Base-by-base conservation (phyloP, 345 rosid genomes). In the Tarenaya hassleriana region DNA sequence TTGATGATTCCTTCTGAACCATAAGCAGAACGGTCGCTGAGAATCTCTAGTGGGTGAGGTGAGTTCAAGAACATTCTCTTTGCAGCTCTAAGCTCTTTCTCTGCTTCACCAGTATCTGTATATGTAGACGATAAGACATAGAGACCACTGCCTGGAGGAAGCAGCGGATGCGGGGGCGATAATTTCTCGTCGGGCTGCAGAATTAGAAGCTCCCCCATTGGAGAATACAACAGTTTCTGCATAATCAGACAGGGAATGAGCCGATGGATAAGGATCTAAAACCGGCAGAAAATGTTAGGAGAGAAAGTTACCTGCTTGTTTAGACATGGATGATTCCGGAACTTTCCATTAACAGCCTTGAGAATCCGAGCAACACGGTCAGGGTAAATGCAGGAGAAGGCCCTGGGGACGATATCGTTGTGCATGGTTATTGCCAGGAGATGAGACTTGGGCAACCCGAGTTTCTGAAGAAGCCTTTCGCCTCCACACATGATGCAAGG, bases 401-500 rank as follows among this genome's bases (percentile, higher is more conserved):
- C 97, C 35, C 99, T 83, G 0, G 99, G 99, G 39, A 92, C 99
- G 32, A 92, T 88, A 55, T 92, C 99, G 69, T 95, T 78, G 57
- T 92, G 99, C 88, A 92, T 71, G 5, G 82, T 71, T 42, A 92
- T 77, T 15, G 88, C 74, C 45, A 82, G 83, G 45, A 83, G 66
- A 78, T 84, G 90, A 64, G 62, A 75, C 38, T 63, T 62, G 9
- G 94, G 94, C 77, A 92, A 70, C 34, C 95, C 94, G 16, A 88
- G 98, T 71, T 76, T 69, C 42, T 39, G 68, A 70, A 92, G 94
- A 59, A 92, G 90, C 60, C 29, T 60, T 47, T 92, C 83, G 4
- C 98, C 98, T 55, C 95, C 95, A 39, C 98, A 92, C 98, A 88
- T 88, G 27, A 92, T 67, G 44, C 86, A 83, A 13, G 99, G 97